Evolutionary conservation across 2,329 filamentous ascomycete species (phyloP), one percentile per base, ranked within the genome.

Genomic region (Stemphylium vesicarium): DNA sequence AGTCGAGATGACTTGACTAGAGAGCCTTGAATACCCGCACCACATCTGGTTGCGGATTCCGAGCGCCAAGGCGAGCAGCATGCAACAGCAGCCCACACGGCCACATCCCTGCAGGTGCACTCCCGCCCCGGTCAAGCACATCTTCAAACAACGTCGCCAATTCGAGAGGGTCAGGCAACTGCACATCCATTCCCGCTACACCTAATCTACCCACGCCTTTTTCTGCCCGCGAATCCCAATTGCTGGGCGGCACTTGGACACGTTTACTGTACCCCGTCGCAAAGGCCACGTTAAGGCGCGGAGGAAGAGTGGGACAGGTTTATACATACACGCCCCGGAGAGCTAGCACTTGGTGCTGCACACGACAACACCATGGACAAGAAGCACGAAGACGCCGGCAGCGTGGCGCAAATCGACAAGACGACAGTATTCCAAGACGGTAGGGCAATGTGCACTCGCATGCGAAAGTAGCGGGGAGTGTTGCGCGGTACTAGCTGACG

Each of bases 401-500:
- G 90, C 75, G 85, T 98, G 82, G 90, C 98, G 84, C 96, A 94
- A 85, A 92, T 98, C 72, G 95, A 99, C 82, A 89, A 96, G 73
- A 97, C 94, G 53, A 92, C 94, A 70, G 95, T 99, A 64, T 98
- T 98, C 79, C 95, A 98, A 83, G 95, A 99, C 89, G 95, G 95
- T 97, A 79, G 75, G 66, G 42, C 69, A n/a, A 35, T 52, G 45
- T 37, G 22, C 42, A 46, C 37, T 31, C 35, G 43, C 18, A 41
- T 33, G 31, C 47, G 42, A 29, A 20, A 45, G 46, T 35, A 41
- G 40, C 36, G 46, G 52, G 44, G 45, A 9, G 20, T 22, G 12
- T 31, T 31, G 44, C 35, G 44, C 35, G 26, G 26, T 38, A 38
- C 36, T 40, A 45, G 72, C 68, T 70, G 59, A 72, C 66, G 50